Evolutionary conservation across 2,329 filamentous ascomycete genomes (phyloP), one percentile per base, ranked within the genome.

Genomic region (Epichloe gansuensis): DNA sequence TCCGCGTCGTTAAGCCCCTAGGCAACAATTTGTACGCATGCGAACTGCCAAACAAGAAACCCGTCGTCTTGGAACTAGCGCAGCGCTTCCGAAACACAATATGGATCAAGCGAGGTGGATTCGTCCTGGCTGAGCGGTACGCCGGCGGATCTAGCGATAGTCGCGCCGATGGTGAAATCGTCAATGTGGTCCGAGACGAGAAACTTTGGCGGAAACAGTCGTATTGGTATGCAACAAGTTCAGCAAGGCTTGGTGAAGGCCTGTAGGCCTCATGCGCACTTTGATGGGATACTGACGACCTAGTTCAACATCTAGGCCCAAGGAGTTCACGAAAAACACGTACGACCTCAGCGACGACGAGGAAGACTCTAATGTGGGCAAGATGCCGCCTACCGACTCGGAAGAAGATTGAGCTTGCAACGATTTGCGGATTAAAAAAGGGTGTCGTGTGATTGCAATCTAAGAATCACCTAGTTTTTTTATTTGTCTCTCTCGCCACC

Each of bases 101-200:
- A 57, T 97, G 89, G 87, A 86, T 97, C 66, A 90, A 87, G 68
- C 82, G 89, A 17, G 87, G 89, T 34, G 88, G 89, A 0, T 97
- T 84, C 66, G 89, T 96, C 34, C 71, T 97, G 11, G 77, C 95
- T 13, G 87, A 97, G 58, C 61, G 73, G 15, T 84, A 80, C 25
- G 74, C 76, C 34, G 74, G 78, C 2, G 73, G 83, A 39, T 80
- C 82, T 31, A 80, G 82, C 49, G 83, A 85, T 44, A 89, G 89
- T 61, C 89, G 89, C 66, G 78, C 95, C 12, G 77, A 80, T 50
- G 93, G 91, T 13, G 88, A 95, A 67, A 96, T 98, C 61, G 76
- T 95, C 59, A 96, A 96, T 63, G 81, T 97, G 38, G 89, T 97
- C 39, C 77, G 88, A 39, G 89, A 96, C 62, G 90, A 96, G 72